Percentiles rank a stretch among this genome's conserved stretches.
Evolutionary conservation across 2,329 filamentous ascomycete genomes (phyloP).

Genomic region (Penicillium verrucosum): DNA sequence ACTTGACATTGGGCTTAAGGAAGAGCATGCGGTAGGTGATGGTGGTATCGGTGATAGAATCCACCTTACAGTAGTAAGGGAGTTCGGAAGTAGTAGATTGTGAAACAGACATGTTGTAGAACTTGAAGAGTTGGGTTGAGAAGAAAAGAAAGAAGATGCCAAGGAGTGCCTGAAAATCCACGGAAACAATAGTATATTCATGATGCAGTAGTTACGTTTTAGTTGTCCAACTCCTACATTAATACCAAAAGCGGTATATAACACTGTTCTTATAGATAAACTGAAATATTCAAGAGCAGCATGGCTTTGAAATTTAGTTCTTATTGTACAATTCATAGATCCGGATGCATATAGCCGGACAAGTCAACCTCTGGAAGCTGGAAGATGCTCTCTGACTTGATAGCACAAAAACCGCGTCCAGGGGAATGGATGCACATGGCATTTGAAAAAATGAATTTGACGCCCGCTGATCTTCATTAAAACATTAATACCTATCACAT

Average conservation of each 20-base stretch:
- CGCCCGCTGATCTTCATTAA: conserved; percentile 27
- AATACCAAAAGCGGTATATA: neutral
- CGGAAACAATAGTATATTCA: too few relatives aligned
- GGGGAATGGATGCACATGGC: neutral
- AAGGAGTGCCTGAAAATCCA: too few relatives aligned
- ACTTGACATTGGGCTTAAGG: too few relatives aligned
- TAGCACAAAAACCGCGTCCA: neutral
- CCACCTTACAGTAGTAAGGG: too few relatives aligned
- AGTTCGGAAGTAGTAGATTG: too few relatives aligned
- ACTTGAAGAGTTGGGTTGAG: neutral
- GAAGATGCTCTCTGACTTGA: neutral
- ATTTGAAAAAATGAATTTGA: conserved; percentile 19
- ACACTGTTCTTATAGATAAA: neutral
- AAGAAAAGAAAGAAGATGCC: neutral
- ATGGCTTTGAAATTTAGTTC: neutral
- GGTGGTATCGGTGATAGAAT: too few relatives aligned
- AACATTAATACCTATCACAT: conserved; percentile 13
- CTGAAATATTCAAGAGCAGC: neutral
- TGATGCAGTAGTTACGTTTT: too few relatives aligned
- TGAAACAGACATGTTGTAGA: neutral
- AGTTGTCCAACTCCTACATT: neutral
- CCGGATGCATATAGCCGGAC: neutral
- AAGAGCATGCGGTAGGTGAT: too few relatives aligned
- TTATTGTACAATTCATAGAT: conserved; percentile 7
- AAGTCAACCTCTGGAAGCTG: neutral